Evolutionary conservation across 1,284 basidiomycete genomes (phyloP), one percentile per base, ranked within the genome.

Genomic region (Ceratobasidium sp.): DNA sequence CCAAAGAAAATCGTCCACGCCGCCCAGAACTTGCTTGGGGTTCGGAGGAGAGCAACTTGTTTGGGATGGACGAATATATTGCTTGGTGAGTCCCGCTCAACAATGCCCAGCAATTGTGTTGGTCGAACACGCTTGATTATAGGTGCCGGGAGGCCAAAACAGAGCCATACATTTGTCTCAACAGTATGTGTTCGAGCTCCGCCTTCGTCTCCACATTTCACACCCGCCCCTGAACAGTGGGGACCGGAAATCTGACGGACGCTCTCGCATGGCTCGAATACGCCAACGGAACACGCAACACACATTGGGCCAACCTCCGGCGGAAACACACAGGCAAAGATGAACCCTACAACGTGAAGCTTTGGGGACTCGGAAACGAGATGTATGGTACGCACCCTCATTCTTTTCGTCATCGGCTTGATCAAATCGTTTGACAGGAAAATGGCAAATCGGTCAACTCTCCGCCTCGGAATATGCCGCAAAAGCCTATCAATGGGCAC

Each of bases 251-350:
- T 0, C 80, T 87, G 26, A 86, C 88, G 73, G 88, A 89, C 65
- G 87, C 88, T 0, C 80, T 90, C n/a, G 85, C 84, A 1, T 89
- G 88, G 88, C 76, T 89, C 28, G 88, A 89, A 74, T 89, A 89
- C 79, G 89, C 88, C 77, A 89, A 89, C 76, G 85, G 81, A 1
- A 82, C 79, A 0, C 80, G 80, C 5, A 83, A 79, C 81, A 77
- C 76, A 77, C 79, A 52, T 71, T 89, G 87, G 79, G 88, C 88
- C 21, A 88, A 89, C 76, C 80, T 89, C 16, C 77, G 82, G 9
- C 82, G 87, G 8, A 83, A 87, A 71, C 83, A 86, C 78, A 86
- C 88, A 57, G 88, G 88, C 0, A 82, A 85, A 52, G 81, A 85
- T 48, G 85, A 88, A 76, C 87, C 88, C 6, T 86, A 89, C 76